Conservation (phyloP, 768 basidiomycete genomes). For the Grammothele lineata region DNA sequence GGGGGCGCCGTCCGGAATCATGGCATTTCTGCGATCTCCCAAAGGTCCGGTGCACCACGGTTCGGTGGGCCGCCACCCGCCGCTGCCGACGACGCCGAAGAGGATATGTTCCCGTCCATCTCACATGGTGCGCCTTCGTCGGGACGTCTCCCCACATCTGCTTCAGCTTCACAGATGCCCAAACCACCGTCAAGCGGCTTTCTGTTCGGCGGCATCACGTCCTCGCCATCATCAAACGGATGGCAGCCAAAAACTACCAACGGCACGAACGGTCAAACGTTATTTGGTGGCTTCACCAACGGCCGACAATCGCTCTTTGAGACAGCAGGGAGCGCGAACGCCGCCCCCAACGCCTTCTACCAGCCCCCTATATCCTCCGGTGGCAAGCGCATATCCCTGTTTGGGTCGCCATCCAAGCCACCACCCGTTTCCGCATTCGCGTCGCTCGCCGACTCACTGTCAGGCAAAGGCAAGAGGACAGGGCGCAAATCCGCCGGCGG, state of each 20-base stretch:
- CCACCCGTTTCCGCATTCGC: slow-evolving; percentile 8
- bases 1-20: slow-evolving; percentile 10
- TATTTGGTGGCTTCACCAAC: background rate
- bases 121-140: slow-evolving; percentile 1
- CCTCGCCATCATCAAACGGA: background rate
- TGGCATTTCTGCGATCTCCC: slow-evolving; percentile 23
- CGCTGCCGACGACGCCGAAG: background rate
- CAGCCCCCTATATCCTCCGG: slow-evolving; percentile 38
- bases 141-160: background rate
- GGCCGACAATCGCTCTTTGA: slow-evolving; percentile 32
- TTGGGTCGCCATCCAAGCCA: slow-evolving; percentile 2
- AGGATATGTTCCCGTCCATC: slow-evolving; percentile 12
- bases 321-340: slow-evolving; percentile 44
- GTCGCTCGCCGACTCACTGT: background rate
- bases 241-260: slow-evolving; percentile 1
- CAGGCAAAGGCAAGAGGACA: background rate
- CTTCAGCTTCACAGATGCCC: slow-evolving; percentile 7
- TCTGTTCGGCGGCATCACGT: slow-evolving; percentile 8
- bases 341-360: slow-evolving; percentile 64
- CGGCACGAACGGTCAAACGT: background rate
- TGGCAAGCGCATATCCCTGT: slow-evolving; percentile 11
- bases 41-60: slow-evolving; percentile 31
- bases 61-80: slow-evolving; percentile 31
- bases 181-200: slow-evolving; percentile 8
- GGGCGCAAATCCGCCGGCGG: background rate